Base-by-base conservation (phyloP, 2,329 filamentous ascomycete genomes). In the Cladosporium phlei region DNA sequence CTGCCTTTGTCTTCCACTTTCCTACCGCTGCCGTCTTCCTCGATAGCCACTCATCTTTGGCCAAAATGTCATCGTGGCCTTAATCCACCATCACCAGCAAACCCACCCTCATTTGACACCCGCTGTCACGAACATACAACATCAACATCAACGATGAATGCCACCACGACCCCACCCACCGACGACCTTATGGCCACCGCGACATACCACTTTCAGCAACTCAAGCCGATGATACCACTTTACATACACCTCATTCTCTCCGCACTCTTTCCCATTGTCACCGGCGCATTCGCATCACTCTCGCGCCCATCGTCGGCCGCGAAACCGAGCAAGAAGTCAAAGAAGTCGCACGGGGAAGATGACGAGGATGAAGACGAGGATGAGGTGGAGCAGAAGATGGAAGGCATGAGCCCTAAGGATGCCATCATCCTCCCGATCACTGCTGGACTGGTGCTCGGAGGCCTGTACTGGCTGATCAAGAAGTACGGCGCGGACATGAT, bases 381-480 rank as follows among this genome's bases (percentile, higher is more conserved):
- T 45, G 73, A 77, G 21, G 69, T 73, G 8, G 60, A 70, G 12
- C 77, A 81, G 51, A 73, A 73, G 54, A 79, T 85, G 70, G 82
- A 85, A 58, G 83, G 84, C 0, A 68, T 94, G 43, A 76, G 82
- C 7, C 82, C 86, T 1, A 82, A 79, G 0, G 91, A 97, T 66
- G 91, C 88, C 38, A 79, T 97, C 55, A 66, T 94, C 58, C 86
- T 96, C 53, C 93, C 91, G 2, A 56, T 96, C 24, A 72, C 89
- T 46, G 90, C 89, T 5, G 88, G 82, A 2, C 60, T 73, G 8
- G 80, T 84, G 1, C 78, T 97, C 7, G 76, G 82, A 32, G 81
- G 81, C 4, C 74, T 97, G 10, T 97, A 97, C 70, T 83, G 90
- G 58, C 73, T 95, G 50, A 88, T 97, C 62, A 88, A 94, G 64